Base-by-base conservation (phyloP, 202 grass and related monocot genomes). In the Digitaria exilis region DNA sequence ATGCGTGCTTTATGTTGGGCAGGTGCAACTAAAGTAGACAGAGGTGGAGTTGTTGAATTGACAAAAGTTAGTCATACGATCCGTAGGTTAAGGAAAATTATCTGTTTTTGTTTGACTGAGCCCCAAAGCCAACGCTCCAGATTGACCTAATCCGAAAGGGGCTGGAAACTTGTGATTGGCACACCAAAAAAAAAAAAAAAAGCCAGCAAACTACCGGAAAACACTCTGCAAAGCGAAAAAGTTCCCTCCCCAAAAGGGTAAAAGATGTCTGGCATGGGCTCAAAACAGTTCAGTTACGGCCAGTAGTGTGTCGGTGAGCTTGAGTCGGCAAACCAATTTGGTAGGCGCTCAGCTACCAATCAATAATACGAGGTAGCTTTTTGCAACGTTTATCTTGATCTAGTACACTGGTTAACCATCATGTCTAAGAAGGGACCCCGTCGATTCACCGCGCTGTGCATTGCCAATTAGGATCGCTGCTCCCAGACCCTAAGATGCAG, bases 281-380 rank as follows among this genome's bases (percentile, higher is more conserved):
- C 9, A 60, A 58, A 50, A 79, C 16, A 41, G 2, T 8, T 48
- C 45, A 71, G 55, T 80, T 72, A 37, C 22, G 64, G 63, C 7
- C 65, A 67, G 41, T 58, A 67, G 41, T 58, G 45, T 85, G 87
- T 85, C 82, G 82, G 82, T 89, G 77, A 29, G 56, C 55, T 70
- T 77, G 25, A 31, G 45, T 55, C 31, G 69, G 77, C 42, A 75
- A 75, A 2, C 14, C 48, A 74, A 42, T 65, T 73, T 19, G 46
- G 76, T 80, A 57, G 24, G 30, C 56, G 29, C 9, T 34, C 21
- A 49, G 35, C 71, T 58, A n/a, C n/a, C n/a, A 19, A 49, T n/a
- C 54, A 35, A 65, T 28, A 25, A 49, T 13, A 30, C 4, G 58
- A 55, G 10, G 58, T 32, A 44, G 60, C 25, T 31, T 65, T 65